phyloP scores from a whole-genome alignment of 2,329 filamentous ascomycete genomes.

The Escovopsis sp. region DNA sequence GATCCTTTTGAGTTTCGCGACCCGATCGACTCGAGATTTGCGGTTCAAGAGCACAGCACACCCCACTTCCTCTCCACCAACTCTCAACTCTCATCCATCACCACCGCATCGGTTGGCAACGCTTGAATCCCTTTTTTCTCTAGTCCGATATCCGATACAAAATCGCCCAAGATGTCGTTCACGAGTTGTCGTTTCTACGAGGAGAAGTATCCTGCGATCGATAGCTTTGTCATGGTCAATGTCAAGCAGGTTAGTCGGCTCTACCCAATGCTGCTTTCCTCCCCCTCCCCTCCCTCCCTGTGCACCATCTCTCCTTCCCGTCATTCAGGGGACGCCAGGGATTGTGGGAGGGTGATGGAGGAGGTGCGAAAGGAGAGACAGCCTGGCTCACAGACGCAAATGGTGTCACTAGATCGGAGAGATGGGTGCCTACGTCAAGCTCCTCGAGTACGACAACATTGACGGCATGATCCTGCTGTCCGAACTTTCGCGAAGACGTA shows the following conservation, averaged over 20 bases:
- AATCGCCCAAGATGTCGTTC: slow-evolving; percentile 67
- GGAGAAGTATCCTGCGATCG: slow-evolving; percentile 88
- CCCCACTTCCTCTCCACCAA: slow-evolving; percentile 15
- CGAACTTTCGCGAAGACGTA: slow-evolving; percentile 94
- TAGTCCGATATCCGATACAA: slow-evolving; percentile 7
- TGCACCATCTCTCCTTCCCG: too few species aligned
- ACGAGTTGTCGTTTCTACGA: slow-evolving; percentile 96
- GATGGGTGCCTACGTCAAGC: slow-evolving; percentile 99
- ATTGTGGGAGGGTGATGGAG: background rate
- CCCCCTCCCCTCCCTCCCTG: too few species aligned
- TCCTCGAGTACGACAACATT: slow-evolving; percentile 99
- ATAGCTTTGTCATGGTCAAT: slow-evolving; percentile 99
- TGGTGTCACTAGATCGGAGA: slow-evolving; percentile 63
- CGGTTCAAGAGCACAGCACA: slow-evolving; percentile 1
- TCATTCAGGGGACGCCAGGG: background rate
- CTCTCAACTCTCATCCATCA: slow-evolving; percentile 1
- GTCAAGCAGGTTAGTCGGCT: slow-evolving; percentile 67
- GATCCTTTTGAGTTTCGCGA: slow-evolving; percentile 1
- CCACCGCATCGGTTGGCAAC: background rate
- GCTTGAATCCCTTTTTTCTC: background rate
- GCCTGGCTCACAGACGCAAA: slow-evolving; percentile 4
- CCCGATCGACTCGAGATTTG: background rate
- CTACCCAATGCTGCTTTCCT: too few species aligned
- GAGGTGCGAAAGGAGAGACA: background rate
- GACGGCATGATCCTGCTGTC: slow-evolving; percentile 99